phyloP scores from a whole-genome alignment of 306 rosid species.

The Vigna radiata region DNA sequence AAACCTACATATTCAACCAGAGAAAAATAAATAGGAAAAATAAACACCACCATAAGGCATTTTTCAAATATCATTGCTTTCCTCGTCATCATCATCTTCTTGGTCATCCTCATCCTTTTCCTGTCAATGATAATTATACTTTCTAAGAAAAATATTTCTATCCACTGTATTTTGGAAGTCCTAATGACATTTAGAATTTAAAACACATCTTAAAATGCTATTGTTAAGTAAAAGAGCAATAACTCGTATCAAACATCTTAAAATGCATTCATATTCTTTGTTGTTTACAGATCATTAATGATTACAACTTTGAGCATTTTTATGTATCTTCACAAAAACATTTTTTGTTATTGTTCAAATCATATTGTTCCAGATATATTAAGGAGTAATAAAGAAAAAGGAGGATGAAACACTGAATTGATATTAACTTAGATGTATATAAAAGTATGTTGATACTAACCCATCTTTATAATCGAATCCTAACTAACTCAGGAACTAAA shows the following conservation, averaged over 20 bases:
- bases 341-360: background rate
- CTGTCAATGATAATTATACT: conserved; percentile 47
- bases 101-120: conserved; percentile 69
- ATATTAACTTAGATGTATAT: background rate
- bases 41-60: conserved; percentile 2
- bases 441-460: background rate
- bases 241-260: conserved; percentile 11
- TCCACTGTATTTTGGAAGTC: background rate
- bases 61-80: conserved; percentile 64
- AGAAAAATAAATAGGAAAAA: conserved; percentile 38
- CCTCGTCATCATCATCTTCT: conserved; percentile 55
- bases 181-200: background rate
- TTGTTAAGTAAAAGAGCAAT: background rate
- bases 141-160: background rate
- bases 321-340: background rate
- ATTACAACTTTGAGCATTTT: background rate
- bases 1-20: conserved; percentile 48
- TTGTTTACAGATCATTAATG: conserved; percentile 4
- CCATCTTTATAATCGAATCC: background rate
- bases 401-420: background rate
- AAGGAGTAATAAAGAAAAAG: background rate
- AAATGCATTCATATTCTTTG: conserved; percentile 6
- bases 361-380: background rate
- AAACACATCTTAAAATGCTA: background rate
- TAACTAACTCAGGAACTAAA: background rate